A percentile compares a stretch with the other conserved stretches of the same genome.
Evolutionary conservation across 2,329 filamentous ascomycete species (phyloP).

Genomic region (Ampelomyces quisqualis): DNA sequence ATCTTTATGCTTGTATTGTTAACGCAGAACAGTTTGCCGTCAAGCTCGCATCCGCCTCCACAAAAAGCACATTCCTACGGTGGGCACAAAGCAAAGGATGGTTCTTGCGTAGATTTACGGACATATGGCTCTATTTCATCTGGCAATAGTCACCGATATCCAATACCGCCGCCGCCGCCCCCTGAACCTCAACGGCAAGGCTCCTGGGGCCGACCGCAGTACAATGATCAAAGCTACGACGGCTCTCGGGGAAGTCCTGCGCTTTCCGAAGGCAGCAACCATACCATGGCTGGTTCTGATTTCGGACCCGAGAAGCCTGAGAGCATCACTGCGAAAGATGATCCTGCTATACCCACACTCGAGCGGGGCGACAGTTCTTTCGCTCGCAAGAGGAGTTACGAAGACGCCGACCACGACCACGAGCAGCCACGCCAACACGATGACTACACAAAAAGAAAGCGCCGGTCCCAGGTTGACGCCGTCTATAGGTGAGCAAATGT

Average conservation of each 20-base stretch:
- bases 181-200: constrained; percentile 23
- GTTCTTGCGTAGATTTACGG: constrained; percentile 20
- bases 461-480: constrained; percentile 38
- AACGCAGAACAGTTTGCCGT: constrained; percentile 10
- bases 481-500: constrained; percentile 36
- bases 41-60: constrained; percentile 13
- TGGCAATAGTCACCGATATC: background rate
- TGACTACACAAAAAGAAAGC: constrained; percentile 40
- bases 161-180: constrained; percentile 24
- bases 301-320: constrained; percentile 31
- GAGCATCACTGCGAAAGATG: constrained; percentile 13
- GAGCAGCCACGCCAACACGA: constrained; percentile 39
- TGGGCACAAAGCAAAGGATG: constrained; percentile 15
- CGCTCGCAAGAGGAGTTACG: constrained; percentile 41
- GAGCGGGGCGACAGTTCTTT: constrained; percentile 36
- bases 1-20: background rate
- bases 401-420: constrained; percentile 37
- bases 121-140: constrained; percentile 31
- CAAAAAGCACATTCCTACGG: constrained; percentile 28
- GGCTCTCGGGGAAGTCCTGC: constrained; percentile 33
- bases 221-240: constrained; percentile 19
- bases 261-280: constrained; percentile 38
- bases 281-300: constrained; percentile 39
- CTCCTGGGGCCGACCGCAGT: constrained; percentile 27
- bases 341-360: constrained; percentile 19